Percentiles rank a stretch among this genome's conserved stretches.
These are phyloP conservation scores for Umbelopsis sp. DNA, from an alignment of 192 early-diverging fungal species.

Conservation along the genomic window DNA sequence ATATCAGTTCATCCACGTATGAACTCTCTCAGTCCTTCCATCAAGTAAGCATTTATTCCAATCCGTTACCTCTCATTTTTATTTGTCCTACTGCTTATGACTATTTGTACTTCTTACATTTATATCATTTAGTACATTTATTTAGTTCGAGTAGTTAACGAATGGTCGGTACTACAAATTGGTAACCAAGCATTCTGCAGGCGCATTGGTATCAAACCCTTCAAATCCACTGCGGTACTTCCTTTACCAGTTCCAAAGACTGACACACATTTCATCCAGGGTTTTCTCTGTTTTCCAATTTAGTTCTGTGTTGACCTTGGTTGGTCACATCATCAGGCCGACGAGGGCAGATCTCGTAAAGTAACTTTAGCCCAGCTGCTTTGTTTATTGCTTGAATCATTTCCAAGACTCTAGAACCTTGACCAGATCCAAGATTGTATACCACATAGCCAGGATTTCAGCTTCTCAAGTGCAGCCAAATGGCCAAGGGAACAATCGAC, in stretches of 20 bases:
- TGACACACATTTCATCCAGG: conserved; percentile 67
- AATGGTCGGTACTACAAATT: too few species aligned
- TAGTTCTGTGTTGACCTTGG: conserved; percentile 62
- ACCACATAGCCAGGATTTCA: conserved; percentile 64
- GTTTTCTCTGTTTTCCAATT: conserved; percentile 60
- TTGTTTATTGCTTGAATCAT: conserved; percentile 84
- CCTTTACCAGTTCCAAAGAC: conserved; percentile 74
- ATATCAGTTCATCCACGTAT: too few species aligned
- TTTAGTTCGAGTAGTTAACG: too few species aligned
- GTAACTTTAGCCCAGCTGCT: conserved; percentile 80
- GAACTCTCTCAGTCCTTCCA: too few species aligned
- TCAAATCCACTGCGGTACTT: conserved; percentile 67
- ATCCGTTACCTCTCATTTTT: too few species aligned
- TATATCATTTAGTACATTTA: too few species aligned
- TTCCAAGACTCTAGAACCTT: conserved; percentile 89
- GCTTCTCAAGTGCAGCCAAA: conserved; percentile 81
- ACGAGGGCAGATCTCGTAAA: conserved; percentile 64
- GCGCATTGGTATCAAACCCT: conserved; percentile 27
- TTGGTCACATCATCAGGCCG: conserved; percentile 83
- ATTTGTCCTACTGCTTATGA: too few species aligned
- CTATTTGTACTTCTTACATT: too few species aligned
- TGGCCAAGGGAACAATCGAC: conserved; percentile 91
- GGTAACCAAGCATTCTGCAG: background rate
- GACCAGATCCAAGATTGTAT: conserved; percentile 91
- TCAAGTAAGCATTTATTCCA: too few species aligned